Base-by-base conservation (phyloP, 768 basidiomycete species). In the Mycena vitilis region DNA sequence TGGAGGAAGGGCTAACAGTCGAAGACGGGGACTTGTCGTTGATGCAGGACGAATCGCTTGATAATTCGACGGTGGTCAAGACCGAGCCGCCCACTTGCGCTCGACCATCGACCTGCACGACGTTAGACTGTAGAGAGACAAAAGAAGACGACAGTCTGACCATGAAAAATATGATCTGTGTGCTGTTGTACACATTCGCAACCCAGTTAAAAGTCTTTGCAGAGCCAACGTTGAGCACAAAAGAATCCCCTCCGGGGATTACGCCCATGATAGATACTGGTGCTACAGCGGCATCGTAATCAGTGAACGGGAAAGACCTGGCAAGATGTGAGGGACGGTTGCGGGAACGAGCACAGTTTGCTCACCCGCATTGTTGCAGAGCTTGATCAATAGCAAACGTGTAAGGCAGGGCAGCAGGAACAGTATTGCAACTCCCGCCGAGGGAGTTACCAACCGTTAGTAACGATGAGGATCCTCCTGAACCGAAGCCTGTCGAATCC, bases 401-500 rank as follows among this genome's bases (percentile, higher is more conserved):
- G 47, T 49, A 76, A 73, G 49, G 38, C 63, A 73, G 60, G 82
- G 82, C 76, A 51, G 87, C 83, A 71, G 78, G 75, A 13, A 81
- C 79, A 0, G 85, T 86, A 66, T 87, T 81, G 77, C 92, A 94
- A 18, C 71, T 77, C 15, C 83, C 84, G 16, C 84, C 83, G 34
- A 81, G 74, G 3, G 88, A 82, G 12, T 77, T 61, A 47, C 83
- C 87, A 18, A 89, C 87, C 1, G 80, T 82, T 47, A 89, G 70
- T 8, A 91, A 55, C 51, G 77, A 63, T 12, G 87, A 84, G 30
- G 82, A 81, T 25, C 91, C 93, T 5, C 92, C 93, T 12, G 88
- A 81, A 49, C 81, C 91, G 74, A 90, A 92, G 1, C 91, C 91
- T 34, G 85, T 86, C 20, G 87, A 81, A 74, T 94, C 93, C 34